Percentiles rank a stretch among this genome's conserved stretches.
Conservation (phyloP, 257 asterid species). For the Plectranthus barbatus region DNA sequence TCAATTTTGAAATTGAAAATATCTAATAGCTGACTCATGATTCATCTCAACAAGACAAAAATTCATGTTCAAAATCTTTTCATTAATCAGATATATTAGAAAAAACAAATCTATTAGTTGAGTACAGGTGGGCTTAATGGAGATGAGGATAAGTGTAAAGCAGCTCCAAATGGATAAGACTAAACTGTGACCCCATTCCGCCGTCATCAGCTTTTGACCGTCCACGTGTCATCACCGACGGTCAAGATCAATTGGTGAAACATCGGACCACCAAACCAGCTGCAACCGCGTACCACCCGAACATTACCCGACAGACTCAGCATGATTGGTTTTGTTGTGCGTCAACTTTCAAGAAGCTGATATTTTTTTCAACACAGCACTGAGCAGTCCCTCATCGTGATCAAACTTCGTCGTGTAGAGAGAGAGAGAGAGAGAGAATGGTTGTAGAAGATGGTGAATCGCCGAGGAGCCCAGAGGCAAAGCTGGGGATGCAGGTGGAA, state of each 20-base stretch:
- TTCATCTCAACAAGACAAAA: no score
- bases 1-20: no score
- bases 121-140: not conserved
- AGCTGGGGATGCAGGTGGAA: constrained; percentile 91
- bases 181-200: constrained; percentile 22
- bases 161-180: constrained; percentile 32
- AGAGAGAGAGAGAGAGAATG: constrained; percentile 18
- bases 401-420: no score
- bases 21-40: no score
- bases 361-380: no score
- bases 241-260: not conserved
- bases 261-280: not conserved
- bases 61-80: no score
- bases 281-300: no score
- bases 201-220: not conserved
- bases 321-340: constrained; percentile 24
- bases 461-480: constrained; percentile 97
- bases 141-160: constrained; percentile 27
- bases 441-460: constrained; percentile 51
- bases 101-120: not conserved
- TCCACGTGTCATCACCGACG: not conserved
- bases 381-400: no score
- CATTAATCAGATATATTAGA: no score
- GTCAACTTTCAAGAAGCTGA: constrained; percentile 16
- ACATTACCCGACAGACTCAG: not conserved